Evolutionary conservation across 2,329 filamentous ascomycete species (phyloP).

Genomic region (Pseudogymnoascus sp.): DNA sequence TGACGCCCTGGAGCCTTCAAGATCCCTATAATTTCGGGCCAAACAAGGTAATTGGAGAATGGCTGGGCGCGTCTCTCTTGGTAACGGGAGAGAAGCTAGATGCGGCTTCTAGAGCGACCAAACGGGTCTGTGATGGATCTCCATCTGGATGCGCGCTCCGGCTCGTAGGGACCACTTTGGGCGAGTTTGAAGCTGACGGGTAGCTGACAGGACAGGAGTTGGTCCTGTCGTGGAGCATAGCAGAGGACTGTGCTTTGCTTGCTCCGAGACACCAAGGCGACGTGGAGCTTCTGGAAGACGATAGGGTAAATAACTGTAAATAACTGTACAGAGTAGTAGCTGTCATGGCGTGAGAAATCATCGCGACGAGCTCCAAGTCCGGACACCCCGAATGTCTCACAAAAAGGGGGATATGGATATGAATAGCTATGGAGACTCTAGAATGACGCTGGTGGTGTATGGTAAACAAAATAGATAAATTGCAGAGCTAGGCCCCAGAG

Average conservation of each 20-base stretch:
- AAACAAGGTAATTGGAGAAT: neutral
- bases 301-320: neutral
- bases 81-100: neutral
- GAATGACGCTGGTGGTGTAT: neutral
- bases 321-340: neutral
- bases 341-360: neutral
- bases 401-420: neutral
- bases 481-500: neutral
- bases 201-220: neutral
- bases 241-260: neutral
- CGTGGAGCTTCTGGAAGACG: neutral
- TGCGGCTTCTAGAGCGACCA: neutral
- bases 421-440: neutral
- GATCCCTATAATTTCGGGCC: neutral
- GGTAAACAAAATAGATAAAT: slow-evolving; percentile 5
- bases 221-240: neutral
- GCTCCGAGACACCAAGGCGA: neutral
- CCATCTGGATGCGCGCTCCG: neutral
- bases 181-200: neutral
- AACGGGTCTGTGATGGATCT: neutral
- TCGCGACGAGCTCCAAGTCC: neutral
- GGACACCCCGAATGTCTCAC: neutral
- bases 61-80: neutral
- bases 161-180: neutral
- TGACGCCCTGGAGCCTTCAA: neutral